Base-by-base conservation (phyloP, 2,329 filamentous ascomycete genomes). In the Colletotrichum melonis region DNA sequence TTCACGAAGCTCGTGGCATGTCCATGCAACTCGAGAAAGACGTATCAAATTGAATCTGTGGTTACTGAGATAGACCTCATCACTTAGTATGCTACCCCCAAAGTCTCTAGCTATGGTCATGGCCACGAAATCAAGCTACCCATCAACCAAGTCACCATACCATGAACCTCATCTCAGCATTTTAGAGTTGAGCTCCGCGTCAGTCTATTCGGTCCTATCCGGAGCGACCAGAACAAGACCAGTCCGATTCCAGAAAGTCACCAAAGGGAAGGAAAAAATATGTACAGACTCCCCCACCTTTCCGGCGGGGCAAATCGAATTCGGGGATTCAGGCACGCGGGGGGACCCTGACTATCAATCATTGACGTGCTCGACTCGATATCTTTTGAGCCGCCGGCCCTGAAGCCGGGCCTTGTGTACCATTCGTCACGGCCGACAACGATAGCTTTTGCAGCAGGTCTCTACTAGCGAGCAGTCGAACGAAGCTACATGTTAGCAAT, bases 351-450 rank as follows among this genome's bases (percentile, higher is more conserved):
- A 63, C 49, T 42, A 22, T 42, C 56, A 42, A 24, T 73, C 60
- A 49, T 60, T 73, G 65, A 74, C 73, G 65, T 74, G 60, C 60
- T 74, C 56, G 73, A 73, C 62, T 35, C 35, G 60, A 65, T 59
- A 54, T 38, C 26, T 46, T 1, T 22, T 32, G 24, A 22, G 16
- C 22, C 57, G 56, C 28, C 24, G n/a, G 26, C 16, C 26, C 42
- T 49, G 52, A 19, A 49, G 42, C 42, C 8, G 42, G 7, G 4
- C 16, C 16, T 22, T 49, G 19, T 49, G 42, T 1, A 22, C 19
- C 46, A 55, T 55, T 19, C 8, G 16, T 16, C 14, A 38, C 24
- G 11, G 19, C 42, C 16, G 57, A 12, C 52, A 46, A 16, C 62
- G 3, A 24, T 8, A 49, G 42, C 19, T 49, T 9, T n/a, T n/a